Base-by-base conservation (phyloP, 1,139 yeast genomes). In the Torulaspora globosa region DNA sequence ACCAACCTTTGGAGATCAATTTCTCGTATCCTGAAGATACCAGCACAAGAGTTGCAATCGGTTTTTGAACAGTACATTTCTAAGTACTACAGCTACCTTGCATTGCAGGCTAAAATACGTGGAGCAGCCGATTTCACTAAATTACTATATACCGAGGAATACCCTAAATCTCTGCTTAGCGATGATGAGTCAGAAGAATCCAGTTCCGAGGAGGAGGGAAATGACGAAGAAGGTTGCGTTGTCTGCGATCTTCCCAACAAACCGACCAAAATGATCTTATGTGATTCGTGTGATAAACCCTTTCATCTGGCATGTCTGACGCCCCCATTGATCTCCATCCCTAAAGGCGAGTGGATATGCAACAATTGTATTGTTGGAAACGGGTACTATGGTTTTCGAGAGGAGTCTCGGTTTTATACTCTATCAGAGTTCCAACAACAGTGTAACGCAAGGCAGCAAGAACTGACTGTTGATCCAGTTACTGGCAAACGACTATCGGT, bases 371-470 rank as follows among this genome's bases (percentile, higher is more conserved):
- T 90, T 12, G 73, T 85, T 5, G 96, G 96, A 0, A 84, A 90
- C 1, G 94, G 95, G 1, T 92, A 83, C 55, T 90, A 88, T 61
- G 96, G 95, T 0, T 90, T 90, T 64, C 90, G 84, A 55, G 95
- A 86, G 53, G 80, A 84, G 16, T 71, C 75, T 4, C 72, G 76
- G 36, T 73, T 74, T 47, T 87, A 84, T 59, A 72, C 83, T 0
- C 67, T 81, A 18, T 57, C 65, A 0, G 82, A 84, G 48, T 90
- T 89, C 63, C 74, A 75, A 49, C 66, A 74, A 10, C 70, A 78
- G 53, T 84, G 90, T 51, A 66, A 70, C 27, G 36, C 50, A 34
- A 43, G 43, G 1, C 43, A 49, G 8, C 35, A 47, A 15, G 45
- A 46, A 10, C 39, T 48, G 28, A 45, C 49, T 5, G 19, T 29